Percentiles rank a stretch among this genome's conserved stretches.
Conservation (phyloP, 108 stramenopile species). For the Stephanodiscus minutulus region DNA sequence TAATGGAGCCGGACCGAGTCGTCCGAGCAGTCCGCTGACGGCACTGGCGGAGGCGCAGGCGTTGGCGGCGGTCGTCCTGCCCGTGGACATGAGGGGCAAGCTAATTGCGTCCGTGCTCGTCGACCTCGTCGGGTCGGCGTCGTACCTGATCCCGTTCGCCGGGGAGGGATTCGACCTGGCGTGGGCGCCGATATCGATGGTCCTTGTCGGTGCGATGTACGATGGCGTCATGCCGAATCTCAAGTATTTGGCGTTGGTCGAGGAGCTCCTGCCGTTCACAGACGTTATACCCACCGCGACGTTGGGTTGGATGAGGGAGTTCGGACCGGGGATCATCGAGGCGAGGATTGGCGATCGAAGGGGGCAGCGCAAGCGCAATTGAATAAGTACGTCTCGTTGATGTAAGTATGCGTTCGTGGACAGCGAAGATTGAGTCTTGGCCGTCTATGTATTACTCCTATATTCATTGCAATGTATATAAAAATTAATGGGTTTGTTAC, state of each 20-base stretch:
- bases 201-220: slow-evolving; percentile 89
- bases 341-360: slow-evolving; percentile 23
- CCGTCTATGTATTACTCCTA: background rate
- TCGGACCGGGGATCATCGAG: slow-evolving; percentile 54
- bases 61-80: slow-evolving; percentile 60
- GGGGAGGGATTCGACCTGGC: slow-evolving; percentile 87
- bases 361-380: slow-evolving; percentile 20
- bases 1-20: slow-evolving; percentile 75
- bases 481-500: background rate
- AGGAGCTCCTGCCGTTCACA: slow-evolving; percentile 93
- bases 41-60: slow-evolving; percentile 42
- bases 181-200: slow-evolving; percentile 90
- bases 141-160: slow-evolving; percentile 83
- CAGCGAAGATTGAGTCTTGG: background rate
- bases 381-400: slow-evolving; percentile 6
- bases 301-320: slow-evolving; percentile 84
- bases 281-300: slow-evolving; percentile 91
- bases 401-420: background rate
- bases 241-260: slow-evolving; percentile 79
- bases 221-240: slow-evolving; percentile 67
- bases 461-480: background rate
- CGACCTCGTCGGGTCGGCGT: slow-evolving; percentile 80
- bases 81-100: slow-evolving; percentile 66
- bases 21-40: slow-evolving; percentile 48
- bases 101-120: slow-evolving; percentile 65